Evolutionary conservation across 768 basidiomycete genomes (phyloP), one percentile per base, ranked within the genome.

Genomic region (Mycena galopus): DNA sequence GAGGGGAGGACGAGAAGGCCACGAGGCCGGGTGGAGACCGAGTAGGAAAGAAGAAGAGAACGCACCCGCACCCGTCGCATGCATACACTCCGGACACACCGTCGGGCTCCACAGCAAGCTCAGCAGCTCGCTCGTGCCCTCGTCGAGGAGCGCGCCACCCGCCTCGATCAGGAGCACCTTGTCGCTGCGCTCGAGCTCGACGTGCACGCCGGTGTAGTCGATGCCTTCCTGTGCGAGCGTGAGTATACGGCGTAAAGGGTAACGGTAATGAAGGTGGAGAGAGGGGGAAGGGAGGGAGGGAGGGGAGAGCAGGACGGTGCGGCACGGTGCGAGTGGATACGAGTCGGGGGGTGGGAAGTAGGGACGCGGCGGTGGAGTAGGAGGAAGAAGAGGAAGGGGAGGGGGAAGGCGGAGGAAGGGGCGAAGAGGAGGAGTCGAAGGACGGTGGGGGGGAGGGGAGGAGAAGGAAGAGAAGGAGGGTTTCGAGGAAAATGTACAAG

Each of bases 201-300:
- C 71, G 39, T 72, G 74, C 29, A n/a, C n/a, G n/a, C n/a, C n/a
- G 12, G 70, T 72, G 58, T 75, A 75, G 55, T 75, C 74, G 47
- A 75, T n/a, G n/a, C n/a, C 74, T 29, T 75, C 74, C 60, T 30
- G 17, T 21, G 9, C 4, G 16, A 25, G 35, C 14, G n/a, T 39
- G 23, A 42, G 39, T 25, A 17, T 4, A 23, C 12, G 6, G 21
- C 5, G 16, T 25, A 29, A 14, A 14, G 35, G 35, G 21, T 32
- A 14, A 11, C 17, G 12, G 39, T 17, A 27, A 19, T 6, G 23
- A 27, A 25, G 25, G 27, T 2, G 59, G 39, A 10, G 6, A 27
- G 23, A 29, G 35, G 6, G 16, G 23, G 19, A 29, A 37, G 23
- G 32, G 9, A n/a, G 35, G 35, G 58, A 59, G 35, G 58, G 19